Conservation (phyloP, 306 rosid species). For the Corylus avellana region DNA sequence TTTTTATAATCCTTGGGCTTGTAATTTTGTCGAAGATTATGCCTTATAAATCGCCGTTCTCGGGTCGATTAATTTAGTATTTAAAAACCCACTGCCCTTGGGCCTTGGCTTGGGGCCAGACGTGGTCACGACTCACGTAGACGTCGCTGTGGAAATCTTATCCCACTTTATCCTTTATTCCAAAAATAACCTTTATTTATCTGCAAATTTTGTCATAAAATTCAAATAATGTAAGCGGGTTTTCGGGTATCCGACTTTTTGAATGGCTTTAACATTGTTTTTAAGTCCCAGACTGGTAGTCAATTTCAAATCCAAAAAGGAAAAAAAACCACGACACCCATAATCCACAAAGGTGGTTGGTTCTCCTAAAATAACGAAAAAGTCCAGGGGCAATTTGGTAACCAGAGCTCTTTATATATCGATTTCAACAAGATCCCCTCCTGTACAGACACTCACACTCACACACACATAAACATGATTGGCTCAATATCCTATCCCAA, state of each 20-base stretch:
- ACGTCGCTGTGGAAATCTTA: background rate
- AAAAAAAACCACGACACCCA: slow-evolving; percentile 9
- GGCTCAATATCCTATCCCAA: slow-evolving; percentile 39
- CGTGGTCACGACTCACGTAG: background rate
- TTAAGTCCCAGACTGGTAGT: background rate
- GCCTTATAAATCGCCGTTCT: slow-evolving; percentile 60
- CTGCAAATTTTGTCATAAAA: background rate
- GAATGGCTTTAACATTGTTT: slow-evolving; percentile 21
- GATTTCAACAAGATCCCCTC: slow-evolving; percentile 16
- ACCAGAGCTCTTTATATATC: slow-evolving; percentile 29
- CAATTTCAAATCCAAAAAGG: slow-evolving; percentile 15
- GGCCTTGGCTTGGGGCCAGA: slow-evolving; percentile 22
- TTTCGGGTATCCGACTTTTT: background rate
- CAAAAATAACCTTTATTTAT: background rate
- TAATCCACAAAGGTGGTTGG: slow-evolving; percentile 36
- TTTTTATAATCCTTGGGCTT: slow-evolving; percentile 34
- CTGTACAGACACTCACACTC: background rate
- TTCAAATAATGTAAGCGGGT: slow-evolving; percentile 32
- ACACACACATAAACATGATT: slow-evolving; percentile 35
- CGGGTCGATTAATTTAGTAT: slow-evolving; percentile 25
- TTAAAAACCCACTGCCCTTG: background rate
- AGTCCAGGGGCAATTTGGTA: slow-evolving; percentile 56
- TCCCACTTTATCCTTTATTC: background rate
- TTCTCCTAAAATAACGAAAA: slow-evolving; percentile 30
- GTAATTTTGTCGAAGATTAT: slow-evolving; percentile 52